These are phyloP conservation scores for Monosporascus cannonballus DNA, from an alignment of 2,329 filamentous ascomycete species.

Conservation along the genomic window DNA sequence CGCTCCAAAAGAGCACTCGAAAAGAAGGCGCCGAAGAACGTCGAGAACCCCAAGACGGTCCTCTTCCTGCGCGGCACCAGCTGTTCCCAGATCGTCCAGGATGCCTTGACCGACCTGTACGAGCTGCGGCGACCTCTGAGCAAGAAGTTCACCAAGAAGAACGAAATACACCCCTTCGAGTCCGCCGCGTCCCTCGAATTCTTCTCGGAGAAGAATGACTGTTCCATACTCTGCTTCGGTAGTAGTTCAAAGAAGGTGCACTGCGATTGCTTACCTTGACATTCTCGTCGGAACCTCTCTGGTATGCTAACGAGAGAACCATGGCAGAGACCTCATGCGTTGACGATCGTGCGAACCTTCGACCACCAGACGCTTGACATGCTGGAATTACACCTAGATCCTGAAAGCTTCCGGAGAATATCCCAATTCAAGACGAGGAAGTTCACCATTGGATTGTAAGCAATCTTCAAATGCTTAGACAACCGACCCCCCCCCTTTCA, in stretches of 20 bases:
- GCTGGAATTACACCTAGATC: conserved; percentile 81
- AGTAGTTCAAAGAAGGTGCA: conserved; percentile 74
- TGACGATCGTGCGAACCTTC: conserved; percentile 81
- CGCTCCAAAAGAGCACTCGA: conserved; percentile 93
- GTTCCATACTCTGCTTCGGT: conserved; percentile 77
- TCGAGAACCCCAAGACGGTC: conserved; percentile 85
- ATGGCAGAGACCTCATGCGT: conserved; percentile 86
- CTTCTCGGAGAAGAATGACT: conserved; percentile 94
- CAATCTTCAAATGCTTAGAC: not conserved
- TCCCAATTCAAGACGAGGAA: conserved; percentile 72
- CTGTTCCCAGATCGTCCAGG: conserved; percentile 76
- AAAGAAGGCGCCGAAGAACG: conserved; percentile 80
- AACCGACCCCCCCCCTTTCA: not conserved
- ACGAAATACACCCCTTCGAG: conserved; percentile 90
- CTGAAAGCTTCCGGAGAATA: conserved; percentile 62
- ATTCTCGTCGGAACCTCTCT: not conserved
- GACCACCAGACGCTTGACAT: conserved; percentile 87
- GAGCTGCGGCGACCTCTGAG: conserved; percentile 77
- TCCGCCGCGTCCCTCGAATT: conserved; percentile 85
- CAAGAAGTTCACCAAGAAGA: conserved; percentile 96
- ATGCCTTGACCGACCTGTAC: conserved; percentile 79
- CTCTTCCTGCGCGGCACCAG: conserved; percentile 85
- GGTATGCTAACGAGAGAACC: conserved; percentile 46
- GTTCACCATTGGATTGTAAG: conserved; percentile 63
- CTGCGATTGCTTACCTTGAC: not conserved